Evolutionary conservation across 129 eudicot species (phyloP), one percentile per base, ranked within the genome.

Genomic region (Sambucus nigra): DNA sequence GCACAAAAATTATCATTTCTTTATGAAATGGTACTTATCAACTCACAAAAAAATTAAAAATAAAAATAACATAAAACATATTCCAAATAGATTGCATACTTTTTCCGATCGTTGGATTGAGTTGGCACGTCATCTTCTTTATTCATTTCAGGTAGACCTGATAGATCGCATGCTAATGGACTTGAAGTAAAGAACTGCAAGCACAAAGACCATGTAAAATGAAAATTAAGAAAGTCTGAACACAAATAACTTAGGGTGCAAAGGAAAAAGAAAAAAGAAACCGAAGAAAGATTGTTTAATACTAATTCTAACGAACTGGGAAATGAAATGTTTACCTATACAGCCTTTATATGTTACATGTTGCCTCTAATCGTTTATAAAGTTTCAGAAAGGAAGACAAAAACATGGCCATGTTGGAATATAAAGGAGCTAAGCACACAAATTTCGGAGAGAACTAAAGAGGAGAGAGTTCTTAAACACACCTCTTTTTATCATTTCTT

Each of bases 91-190:
- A 21, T 23, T 28, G 33, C 61, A 41, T 77, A 85, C 94, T 72
- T 85, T 38, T 54, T 80, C 41, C 69, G 55, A 47, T 65, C 66
- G 23, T 58, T 65, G 48, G 72, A 57, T 23, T 65, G 79, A 55
- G 46, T 45, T 0, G 74, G 76, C 40, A 66, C 70, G 55, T 80
- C 84, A 11, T 68, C 89, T 47, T 74, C 76, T 49, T 60, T 66
- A 60, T 61, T 65, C 13, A 71, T 51, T 38, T 45, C 59, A 13
- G 88, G 86, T 25, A 80, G 54, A 59, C 67, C 87, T 11, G 76
- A 63, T 42, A 72, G 72, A 22, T 66, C 81, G 28, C 95, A 79
- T 69, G 95, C 81, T 64, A 78, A 62, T 57, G 95, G 95, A 51
- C 72, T 69, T 57, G 81, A 60, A 51, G 15, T 50, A 66, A 86